Evolutionary conservation across 1,139 yeast genomes (phyloP).

Genomic region (Taiozyma sp.): DNA sequence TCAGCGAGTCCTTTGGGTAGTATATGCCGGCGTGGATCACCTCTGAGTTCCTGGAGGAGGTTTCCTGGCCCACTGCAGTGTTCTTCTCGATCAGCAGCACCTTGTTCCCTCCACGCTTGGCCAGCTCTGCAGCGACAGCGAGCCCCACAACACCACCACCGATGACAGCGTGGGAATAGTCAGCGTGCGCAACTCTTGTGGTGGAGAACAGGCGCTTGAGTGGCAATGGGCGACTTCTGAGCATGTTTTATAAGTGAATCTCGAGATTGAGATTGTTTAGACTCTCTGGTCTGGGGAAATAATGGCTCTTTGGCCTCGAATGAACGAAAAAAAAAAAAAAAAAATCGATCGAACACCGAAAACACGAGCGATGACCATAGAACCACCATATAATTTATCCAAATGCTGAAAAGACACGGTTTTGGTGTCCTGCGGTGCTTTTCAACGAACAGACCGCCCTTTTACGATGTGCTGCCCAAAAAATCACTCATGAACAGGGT

Average conservation of each 20-base stretch:
- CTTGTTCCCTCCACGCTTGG: slow-evolving; percentile 39
- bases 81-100: slow-evolving; percentile 73
- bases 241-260: background rate
- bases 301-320: background rate
- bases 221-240: background rate
- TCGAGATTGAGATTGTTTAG: background rate
- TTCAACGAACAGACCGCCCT: slow-evolving; percentile 33
- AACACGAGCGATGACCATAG: background rate
- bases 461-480: slow-evolving; percentile 52
- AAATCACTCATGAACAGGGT: slow-evolving; percentile 52
- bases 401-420: background rate
- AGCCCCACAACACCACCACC: slow-evolving; percentile 92
- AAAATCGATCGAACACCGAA: background rate
- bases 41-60: slow-evolving; percentile 84
- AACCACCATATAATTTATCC: background rate
- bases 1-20: slow-evolving; percentile 64
- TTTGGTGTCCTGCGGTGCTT: slow-evolving; percentile 3
- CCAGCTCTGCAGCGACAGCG: slow-evolving; percentile 70
- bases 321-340: too few species aligned
- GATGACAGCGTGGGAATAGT: slow-evolving; percentile 74
- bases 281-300: background rate
- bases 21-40: slow-evolving; percentile 91
- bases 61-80: slow-evolving; percentile 63
- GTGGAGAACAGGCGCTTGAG: slow-evolving; percentile 1
- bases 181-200: slow-evolving; percentile 25